Evolutionary conservation across 495 filamentous ascomycete genomes (phyloP), one percentile per base, ranked within the genome.

Genomic region (Xeromyces bisporus): DNA sequence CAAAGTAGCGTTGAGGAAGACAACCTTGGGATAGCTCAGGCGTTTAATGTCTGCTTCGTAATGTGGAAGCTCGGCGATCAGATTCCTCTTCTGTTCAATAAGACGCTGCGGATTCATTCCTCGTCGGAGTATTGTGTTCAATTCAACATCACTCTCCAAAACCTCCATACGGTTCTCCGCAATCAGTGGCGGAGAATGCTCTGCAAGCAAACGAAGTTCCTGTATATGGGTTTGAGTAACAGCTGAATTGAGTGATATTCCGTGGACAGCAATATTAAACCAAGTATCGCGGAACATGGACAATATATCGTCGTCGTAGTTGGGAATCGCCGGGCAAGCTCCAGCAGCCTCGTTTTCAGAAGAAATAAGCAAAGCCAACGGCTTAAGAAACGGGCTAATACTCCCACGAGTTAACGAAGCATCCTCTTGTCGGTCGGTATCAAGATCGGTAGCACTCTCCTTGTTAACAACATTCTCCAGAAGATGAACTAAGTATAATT

Each of bases 181-280:
- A 12, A 96, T 73, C 32, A 96, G 53, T 2, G 91, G 78, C 14
- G 76, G 78, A 5, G 83, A 91, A 48, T 91, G 71, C 32, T 77
- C 71, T 3, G 89, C 89, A 51, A 97, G 73, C 27, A 77, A 59
- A 18, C 77, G 67, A 13, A 97, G 60, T 39, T 92, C 82, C 26
- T 73, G 71, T 13, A 66, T 42, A 42, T 81, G 69, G 40, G 66
- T 67, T 36, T 72, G 74, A 20, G 73, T 75, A 35, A 76, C 64
- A 13, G 65, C 62, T 0, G 82, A 81, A 11, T 62, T 67, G 10
- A 75, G 62, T n/a, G 67, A 73, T 46, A 94, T 93, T 18, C 85
- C 86, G 50, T 96, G 87, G 6, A 94, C 75, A 17, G 81, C 78
- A 31, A 94, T 79, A 47, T 97, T 97, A 51, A 93, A 93, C 89